These are phyloP conservation scores for Eleusine coracana DNA, from an alignment of 176 grass and related monocot species.

Conservation along the genomic window DNA sequence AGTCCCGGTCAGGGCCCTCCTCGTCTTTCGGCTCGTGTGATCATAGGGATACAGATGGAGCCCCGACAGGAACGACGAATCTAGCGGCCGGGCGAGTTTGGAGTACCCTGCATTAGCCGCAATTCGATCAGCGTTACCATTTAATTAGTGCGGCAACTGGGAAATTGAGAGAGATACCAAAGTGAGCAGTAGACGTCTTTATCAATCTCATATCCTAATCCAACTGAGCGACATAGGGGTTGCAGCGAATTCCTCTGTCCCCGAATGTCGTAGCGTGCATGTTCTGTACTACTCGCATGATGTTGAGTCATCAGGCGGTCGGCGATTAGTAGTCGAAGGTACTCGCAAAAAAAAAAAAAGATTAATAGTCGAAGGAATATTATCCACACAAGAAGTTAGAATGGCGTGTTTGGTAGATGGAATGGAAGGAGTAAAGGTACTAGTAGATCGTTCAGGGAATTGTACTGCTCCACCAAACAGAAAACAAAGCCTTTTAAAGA, in stretches of 20 bases:
- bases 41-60: slow-evolving; percentile 39
- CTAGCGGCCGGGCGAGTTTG: not conserved
- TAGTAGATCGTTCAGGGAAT: not conserved
- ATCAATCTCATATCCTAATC: not conserved
- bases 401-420: too few species aligned
- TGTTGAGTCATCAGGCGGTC: not conserved
- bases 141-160: not conserved
- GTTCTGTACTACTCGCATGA: not conserved
- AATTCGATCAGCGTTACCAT: not conserved
- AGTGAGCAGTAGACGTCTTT: not conserved
- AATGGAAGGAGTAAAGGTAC: too few species aligned
- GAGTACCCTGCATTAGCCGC: not conserved
- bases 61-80: slow-evolving; percentile 1
- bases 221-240: not conserved
- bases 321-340: too few species aligned
- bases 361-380: too few species aligned
- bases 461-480: slow-evolving; percentile 5
- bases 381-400: too few species aligned
- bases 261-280: not conserved
- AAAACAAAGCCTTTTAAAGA: not conserved
- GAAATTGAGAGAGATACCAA: not conserved
- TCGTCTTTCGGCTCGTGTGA: slow-evolving; percentile 38
- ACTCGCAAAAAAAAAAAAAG: too few species aligned
- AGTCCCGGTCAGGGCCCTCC: not conserved
- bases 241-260: not conserved